Evolutionary conservation across 495 filamentous ascomycete genomes (phyloP), one percentile per base, ranked within the genome.

Genomic region (Penicillium coprophilum): DNA sequence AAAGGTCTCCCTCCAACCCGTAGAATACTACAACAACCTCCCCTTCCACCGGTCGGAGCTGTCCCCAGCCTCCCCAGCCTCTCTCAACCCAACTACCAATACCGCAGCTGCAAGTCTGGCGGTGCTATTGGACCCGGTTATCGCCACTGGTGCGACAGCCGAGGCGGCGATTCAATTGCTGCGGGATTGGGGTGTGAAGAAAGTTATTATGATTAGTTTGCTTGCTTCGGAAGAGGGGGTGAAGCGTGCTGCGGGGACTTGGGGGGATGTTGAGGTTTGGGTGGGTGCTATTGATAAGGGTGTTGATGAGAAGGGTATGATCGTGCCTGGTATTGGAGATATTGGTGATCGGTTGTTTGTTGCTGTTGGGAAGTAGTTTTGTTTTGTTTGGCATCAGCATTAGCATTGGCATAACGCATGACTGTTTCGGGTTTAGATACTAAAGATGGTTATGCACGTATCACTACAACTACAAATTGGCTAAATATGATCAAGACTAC

Each of bases 11-110:
- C 85, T 96, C 27, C 82, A 88, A 49, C 92, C 93, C 0, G 93
- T 97, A 46, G 93, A 97, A 76, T 97, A 97, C 81, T 97, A 97
- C 80, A 97, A 85, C 77, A 97, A 97, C 73, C 88, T 97, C 19
- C 92, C 93, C 34, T 88, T 90, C 71, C 85, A 91, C 65, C 76
- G 60, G 31, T 64, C 62, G 57, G 62, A 51, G 56, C 63, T 48
- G 54, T 71, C 58, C 9, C 70, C 61, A 28, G 64, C 54, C 63
- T 69, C 47, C 1, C 61, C 62, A 4, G 70, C 82, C 2, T 65
- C 71, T 11, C 64, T 72, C 8, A 57, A 48, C 60, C 70, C 51
- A 53, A 60, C 49, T 7, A 55, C 52, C 40, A 73, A 77, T 45
- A 70, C 68, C 4, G 77, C 80, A 10, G 69, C 75, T 12, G 75